phyloP scores from a whole-genome alignment of 83 land plant species.

The Larix sibirica region DNA sequence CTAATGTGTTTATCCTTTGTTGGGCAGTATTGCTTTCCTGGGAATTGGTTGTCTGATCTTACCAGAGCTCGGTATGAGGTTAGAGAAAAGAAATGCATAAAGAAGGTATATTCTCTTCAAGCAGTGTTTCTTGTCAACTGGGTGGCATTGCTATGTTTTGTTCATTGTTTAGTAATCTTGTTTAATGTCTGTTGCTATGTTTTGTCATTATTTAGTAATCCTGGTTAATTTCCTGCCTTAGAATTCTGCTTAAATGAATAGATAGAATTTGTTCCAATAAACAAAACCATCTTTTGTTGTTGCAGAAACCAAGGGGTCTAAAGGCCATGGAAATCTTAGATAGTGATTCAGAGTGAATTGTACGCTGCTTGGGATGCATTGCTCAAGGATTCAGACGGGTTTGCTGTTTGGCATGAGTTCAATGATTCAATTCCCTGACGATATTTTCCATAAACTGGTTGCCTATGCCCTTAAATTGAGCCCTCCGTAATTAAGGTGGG shows the following conservation, averaged over 20 bases:
- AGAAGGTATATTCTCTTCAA: conserved; percentile 55
- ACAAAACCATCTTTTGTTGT: neutral
- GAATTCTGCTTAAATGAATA: neutral
- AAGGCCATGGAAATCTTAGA: conserved; percentile 67
- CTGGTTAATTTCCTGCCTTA: neutral
- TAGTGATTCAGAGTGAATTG: conserved; percentile 53
- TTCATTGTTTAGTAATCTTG: neutral
- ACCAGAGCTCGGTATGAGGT: conserved; percentile 73
- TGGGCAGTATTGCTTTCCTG: conserved; percentile 72
- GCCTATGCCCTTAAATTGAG: neutral
- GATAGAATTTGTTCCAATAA: neutral
- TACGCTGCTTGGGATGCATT: neutral
- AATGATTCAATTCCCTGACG: neutral
- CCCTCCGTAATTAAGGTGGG: neutral
- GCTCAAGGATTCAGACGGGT: neutral
- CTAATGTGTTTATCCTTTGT: conserved; percentile 10
- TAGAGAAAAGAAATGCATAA: conserved; percentile 72
- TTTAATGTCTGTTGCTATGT: neutral
- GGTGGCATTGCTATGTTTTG: neutral
- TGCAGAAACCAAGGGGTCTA: conserved; percentile 62
- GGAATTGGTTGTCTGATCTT: conserved; percentile 76
- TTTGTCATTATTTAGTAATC: neutral
- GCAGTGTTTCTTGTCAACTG: neutral
- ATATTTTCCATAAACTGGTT: neutral
- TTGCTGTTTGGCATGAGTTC: neutral